These are phyloP conservation scores for Vanrija humicola DNA, from an alignment of 1,284 basidiomycete genomes.

Conservation along the genomic window DNA sequence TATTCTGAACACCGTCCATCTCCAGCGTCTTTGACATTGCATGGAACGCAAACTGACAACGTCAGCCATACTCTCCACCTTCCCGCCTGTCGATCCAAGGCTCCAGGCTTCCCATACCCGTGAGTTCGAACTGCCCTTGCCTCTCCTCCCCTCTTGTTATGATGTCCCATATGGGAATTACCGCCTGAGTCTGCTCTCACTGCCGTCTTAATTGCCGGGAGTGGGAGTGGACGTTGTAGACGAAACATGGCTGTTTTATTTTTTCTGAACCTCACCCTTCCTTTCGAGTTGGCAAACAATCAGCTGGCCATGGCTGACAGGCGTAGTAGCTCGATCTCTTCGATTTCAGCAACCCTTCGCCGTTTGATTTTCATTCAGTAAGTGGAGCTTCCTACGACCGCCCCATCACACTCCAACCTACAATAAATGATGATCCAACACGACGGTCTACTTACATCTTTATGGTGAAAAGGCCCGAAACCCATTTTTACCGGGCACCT, in stretches of 20 bases:
- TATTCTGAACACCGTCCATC: constrained; percentile 33
- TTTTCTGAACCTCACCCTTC: constrained; percentile 36
- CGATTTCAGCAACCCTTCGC: not conserved
- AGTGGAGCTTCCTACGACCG: not conserved
- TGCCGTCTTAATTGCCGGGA: constrained; percentile 35
- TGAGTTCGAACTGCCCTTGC: not conserved
- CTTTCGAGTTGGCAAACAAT: constrained; percentile 2
- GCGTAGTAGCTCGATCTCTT: not conserved
- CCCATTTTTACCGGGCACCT: constrained; percentile 37
- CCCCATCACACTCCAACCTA: not conserved
- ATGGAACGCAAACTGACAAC: not conserved
- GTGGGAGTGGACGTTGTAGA: constrained; percentile 33
- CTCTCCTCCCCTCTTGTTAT: constrained; percentile 17
- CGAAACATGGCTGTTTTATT: constrained; percentile 51
- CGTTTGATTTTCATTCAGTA: not conserved
- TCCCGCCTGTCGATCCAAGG: constrained; percentile 1
- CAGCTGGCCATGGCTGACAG: constrained; percentile 16
- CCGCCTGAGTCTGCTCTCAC: constrained; percentile 42
- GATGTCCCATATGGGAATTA: constrained; percentile 50
- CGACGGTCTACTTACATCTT: constrained; percentile 47
- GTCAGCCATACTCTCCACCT: not conserved
- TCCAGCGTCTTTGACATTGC: not conserved
- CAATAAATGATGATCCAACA: constrained; percentile 48
- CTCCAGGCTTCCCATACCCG: not conserved
- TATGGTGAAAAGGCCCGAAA: constrained; percentile 46